Evolutionary conservation across 1,284 basidiomycete genomes (phyloP).

Genomic region (Marasmius sp.): DNA sequence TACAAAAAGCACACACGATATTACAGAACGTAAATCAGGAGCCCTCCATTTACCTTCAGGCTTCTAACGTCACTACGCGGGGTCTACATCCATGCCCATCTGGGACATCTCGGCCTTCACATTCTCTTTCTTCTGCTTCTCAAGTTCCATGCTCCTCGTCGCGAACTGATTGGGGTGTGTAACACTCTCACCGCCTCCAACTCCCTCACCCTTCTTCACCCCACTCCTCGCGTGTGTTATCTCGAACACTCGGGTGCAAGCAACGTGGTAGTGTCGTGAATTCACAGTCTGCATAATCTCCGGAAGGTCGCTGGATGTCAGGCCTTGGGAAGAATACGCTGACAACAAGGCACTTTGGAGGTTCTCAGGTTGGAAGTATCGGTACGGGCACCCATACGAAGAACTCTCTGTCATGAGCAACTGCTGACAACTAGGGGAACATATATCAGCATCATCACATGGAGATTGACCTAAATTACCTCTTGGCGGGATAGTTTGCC

Average conservation of each 20-base stretch:
- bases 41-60: not conserved
- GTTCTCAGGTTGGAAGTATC: slow-evolving; percentile 87
- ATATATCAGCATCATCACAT: not conserved
- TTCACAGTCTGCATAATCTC: slow-evolving; percentile 89
- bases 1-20: not conserved
- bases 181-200: slow-evolving; percentile 87
- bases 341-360: slow-evolving; percentile 77
- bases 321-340: slow-evolving; percentile 68
- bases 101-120: slow-evolving; percentile 24
- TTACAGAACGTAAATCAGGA: not conserved
- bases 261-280: slow-evolving; percentile 87
- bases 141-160: slow-evolving; percentile 65
- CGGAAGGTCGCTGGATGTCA: slow-evolving; percentile 69
- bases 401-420: slow-evolving; percentile 83
- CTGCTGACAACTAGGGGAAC: slow-evolving; percentile 76
- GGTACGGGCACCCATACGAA: slow-evolving; percentile 93
- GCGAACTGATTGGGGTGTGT: slow-evolving; percentile 93
- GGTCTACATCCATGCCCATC: slow-evolving; percentile 7
- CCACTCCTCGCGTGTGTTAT: slow-evolving; percentile 79
- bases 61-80: not conserved
- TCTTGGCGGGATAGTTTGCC: slow-evolving; percentile 93
- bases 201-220: slow-evolving; percentile 87
- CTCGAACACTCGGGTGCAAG: slow-evolving; percentile 97
- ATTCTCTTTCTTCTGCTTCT: slow-evolving; percentile 40
- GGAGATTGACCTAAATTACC: slow-evolving; percentile 39